Evolutionary conservation across 129 eudicot genomes (phyloP).

Genomic region (Rutidosis leptorrhynchoides): DNA sequence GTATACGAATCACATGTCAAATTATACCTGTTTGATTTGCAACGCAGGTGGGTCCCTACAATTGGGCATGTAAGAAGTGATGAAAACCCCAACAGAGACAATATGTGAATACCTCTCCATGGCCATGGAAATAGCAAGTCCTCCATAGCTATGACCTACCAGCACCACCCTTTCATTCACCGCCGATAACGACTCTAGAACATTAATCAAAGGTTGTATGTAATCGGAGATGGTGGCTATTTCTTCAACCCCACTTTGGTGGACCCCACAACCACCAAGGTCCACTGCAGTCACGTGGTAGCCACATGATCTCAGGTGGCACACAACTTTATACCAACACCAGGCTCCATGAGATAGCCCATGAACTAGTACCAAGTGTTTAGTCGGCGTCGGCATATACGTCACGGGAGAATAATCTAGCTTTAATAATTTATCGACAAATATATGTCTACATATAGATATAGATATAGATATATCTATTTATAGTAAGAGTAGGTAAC

Average conservation of each 20-base stretch:
- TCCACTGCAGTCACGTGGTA: constrained; percentile 50
- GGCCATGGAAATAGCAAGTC: constrained; percentile 49
- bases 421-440: neutral
- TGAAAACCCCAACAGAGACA: constrained; percentile 40
- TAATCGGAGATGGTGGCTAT: constrained; percentile 43
- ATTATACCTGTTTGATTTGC: constrained; percentile 49
- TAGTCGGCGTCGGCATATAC: constrained; percentile 19
- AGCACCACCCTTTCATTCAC: constrained; percentile 43
- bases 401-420: neutral
- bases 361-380: constrained; percentile 64
- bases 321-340: constrained; percentile 63
- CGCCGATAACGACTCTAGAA: constrained; percentile 34
- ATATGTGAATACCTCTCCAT: constrained; percentile 51
- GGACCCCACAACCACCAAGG: constrained; percentile 51
- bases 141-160: constrained; percentile 68
- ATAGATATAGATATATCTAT: neutral
- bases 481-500: neutral
- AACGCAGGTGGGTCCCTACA: constrained; percentile 36
- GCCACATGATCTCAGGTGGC: constrained; percentile 37
- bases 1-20: too few species aligned
- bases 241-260: constrained; percentile 40
- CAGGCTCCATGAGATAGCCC: constrained; percentile 61
- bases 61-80: constrained; percentile 55
- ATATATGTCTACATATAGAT: too few species aligned
- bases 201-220: constrained; percentile 39